These are phyloP conservation scores for Diaporthe aspalathi DNA, from an alignment of 2,329 filamentous ascomycete species.

Conservation along the genomic window DNA sequence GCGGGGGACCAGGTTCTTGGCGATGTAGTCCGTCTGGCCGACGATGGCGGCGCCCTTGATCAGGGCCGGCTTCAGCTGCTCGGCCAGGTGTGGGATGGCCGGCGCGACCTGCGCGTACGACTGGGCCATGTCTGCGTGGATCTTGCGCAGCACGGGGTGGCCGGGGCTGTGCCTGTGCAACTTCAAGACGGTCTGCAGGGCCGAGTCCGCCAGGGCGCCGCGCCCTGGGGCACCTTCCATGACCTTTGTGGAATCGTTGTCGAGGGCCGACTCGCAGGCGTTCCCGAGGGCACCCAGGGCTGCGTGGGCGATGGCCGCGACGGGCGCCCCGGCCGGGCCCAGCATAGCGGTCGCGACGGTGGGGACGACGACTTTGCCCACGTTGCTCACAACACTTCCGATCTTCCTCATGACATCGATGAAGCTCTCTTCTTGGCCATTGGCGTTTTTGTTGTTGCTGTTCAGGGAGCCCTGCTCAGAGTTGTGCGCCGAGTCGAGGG, in stretches of 20 bases:
- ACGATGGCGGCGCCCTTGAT: neutral
- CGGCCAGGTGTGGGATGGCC: neutral
- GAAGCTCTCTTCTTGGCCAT: neutral
- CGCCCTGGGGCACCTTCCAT: neutral
- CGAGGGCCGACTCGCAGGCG: neutral
- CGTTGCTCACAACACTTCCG: neutral
- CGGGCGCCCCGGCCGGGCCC: neutral
- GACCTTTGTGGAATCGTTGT: neutral
- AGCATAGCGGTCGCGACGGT: neutral
- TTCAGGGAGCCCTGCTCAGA: neutral
- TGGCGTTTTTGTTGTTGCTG: neutral
- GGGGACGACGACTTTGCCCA: neutral
- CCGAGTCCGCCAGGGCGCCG: neutral
- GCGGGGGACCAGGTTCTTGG: neutral
- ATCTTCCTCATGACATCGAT: neutral
- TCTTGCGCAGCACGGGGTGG: neutral
- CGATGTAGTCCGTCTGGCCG: neutral
- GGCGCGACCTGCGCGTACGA: neutral
- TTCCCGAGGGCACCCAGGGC: neutral
- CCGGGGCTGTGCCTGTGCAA: neutral
- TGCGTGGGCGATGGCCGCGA: neutral
- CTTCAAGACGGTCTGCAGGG: neutral
- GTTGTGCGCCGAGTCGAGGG: neutral
- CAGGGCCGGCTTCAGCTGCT: neutral
- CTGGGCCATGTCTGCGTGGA: neutral